These are phyloP conservation scores for Cladosporium sp. DNA, from an alignment of 2,329 filamentous ascomycete species.

Conservation along the genomic window DNA sequence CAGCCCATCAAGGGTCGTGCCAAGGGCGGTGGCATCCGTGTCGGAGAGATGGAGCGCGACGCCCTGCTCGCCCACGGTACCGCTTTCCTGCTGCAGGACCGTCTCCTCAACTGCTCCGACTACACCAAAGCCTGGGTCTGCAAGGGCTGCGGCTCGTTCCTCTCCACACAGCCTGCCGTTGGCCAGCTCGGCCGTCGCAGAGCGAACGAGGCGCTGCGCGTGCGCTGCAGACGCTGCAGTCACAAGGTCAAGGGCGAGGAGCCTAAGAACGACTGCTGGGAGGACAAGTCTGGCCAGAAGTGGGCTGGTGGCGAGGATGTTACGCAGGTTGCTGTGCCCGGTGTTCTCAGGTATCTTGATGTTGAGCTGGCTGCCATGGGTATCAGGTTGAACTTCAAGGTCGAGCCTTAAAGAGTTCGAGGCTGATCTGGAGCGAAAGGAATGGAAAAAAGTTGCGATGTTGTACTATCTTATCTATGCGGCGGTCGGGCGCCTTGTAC, in stretches of 20 bases:
- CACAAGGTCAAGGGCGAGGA: slow-evolving; percentile 35
- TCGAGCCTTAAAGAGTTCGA: slow-evolving; percentile 53
- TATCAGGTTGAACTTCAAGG: slow-evolving; percentile 88
- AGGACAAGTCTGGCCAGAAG: slow-evolving; percentile 80
- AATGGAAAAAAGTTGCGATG: neutral
- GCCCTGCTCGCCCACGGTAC: slow-evolving; percentile 92
- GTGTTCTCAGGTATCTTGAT: slow-evolving; percentile 89
- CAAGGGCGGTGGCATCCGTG: slow-evolving; percentile 96
- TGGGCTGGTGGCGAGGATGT: slow-evolving; percentile 90
- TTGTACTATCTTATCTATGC: neutral
- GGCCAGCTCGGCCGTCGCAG: slow-evolving; percentile 39
- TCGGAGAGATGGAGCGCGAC: slow-evolving; percentile 99
- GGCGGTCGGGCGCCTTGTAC: neutral
- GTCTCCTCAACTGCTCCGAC: slow-evolving; percentile 95
- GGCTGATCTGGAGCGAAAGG: too few relatives aligned
- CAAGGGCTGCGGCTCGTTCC: slow-evolving; percentile 83
- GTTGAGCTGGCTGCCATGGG: slow-evolving; percentile 97
- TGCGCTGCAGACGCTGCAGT: slow-evolving; percentile 42
- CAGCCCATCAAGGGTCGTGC: slow-evolving; percentile 97
- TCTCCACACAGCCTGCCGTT: slow-evolving; percentile 81
- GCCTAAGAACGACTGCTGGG: slow-evolving; percentile 68
- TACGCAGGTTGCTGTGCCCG: slow-evolving; percentile 87
- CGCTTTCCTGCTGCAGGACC: slow-evolving; percentile 91
- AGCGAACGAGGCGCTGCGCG: slow-evolving; percentile 32
- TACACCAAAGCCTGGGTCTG: slow-evolving; percentile 90